Evolutionary conservation across 257 asterid species (phyloP).

Genomic region (Solanum piurae): DNA sequence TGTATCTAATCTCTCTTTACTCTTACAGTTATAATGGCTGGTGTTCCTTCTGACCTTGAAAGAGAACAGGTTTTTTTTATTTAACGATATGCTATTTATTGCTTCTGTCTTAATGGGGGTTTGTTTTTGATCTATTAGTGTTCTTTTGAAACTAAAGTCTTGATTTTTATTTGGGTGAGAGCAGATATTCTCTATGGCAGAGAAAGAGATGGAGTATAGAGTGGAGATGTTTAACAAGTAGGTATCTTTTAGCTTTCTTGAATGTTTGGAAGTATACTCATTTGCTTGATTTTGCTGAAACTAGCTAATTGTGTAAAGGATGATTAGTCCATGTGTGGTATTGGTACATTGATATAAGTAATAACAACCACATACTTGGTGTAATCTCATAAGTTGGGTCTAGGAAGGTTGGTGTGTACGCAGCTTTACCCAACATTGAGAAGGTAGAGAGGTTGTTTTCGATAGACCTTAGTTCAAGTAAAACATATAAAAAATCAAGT

Average conservation of each 20-base stretch:
- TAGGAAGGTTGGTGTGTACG: neutral
- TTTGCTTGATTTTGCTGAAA: neutral
- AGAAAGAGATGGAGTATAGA: slow-evolving; percentile 75
- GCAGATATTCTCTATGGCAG: slow-evolving; percentile 65
- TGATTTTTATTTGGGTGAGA: neutral
- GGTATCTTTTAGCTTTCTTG: neutral
- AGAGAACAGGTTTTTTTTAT: slow-evolving; percentile 46
- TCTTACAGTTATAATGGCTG: slow-evolving; percentile 35
- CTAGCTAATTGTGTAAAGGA: neutral
- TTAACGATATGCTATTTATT: neutral
- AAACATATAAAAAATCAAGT: neutral
- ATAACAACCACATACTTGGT: neutral
- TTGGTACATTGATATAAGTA: neutral
- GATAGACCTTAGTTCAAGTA: neutral
- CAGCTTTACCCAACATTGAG: neutral
- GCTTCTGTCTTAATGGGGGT: neutral
- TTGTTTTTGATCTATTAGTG: neutral
- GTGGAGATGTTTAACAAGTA: slow-evolving; percentile 74
- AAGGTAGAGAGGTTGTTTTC: neutral
- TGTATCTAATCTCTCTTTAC: neutral
- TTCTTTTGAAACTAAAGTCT: neutral
- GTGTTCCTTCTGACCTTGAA: slow-evolving; percentile 33
- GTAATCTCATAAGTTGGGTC: neutral
- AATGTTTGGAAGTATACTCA: neutral
- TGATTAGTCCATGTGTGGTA: neutral